Evolutionary conservation across 2,329 filamentous ascomycete species (phyloP).

Genomic region (Acephala macrosclerotiorum): DNA sequence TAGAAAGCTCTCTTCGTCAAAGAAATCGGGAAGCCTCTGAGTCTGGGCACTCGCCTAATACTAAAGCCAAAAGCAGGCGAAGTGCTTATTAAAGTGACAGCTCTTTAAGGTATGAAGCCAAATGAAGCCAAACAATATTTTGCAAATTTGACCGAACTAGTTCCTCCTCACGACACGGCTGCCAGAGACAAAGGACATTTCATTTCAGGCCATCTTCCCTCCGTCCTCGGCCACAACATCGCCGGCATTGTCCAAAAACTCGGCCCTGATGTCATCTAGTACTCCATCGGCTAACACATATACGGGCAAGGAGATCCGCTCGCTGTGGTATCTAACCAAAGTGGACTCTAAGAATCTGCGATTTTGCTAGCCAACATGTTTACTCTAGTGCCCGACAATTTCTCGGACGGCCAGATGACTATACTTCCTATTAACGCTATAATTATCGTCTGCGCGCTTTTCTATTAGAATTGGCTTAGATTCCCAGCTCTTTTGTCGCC

Average conservation of each 20-base stretch:
- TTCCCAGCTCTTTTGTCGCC: constrained; percentile 42
- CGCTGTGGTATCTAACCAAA: constrained; percentile 37
- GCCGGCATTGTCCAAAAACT: constrained; percentile 43
- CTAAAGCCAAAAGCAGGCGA: constrained; percentile 44
- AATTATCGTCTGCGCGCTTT: background rate
- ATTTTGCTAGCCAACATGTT: constrained; percentile 42
- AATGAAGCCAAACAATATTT: background rate
- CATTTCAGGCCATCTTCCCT: constrained; percentile 45
- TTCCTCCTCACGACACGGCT: constrained; percentile 38
- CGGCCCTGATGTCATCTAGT: background rate
- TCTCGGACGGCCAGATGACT: constrained; percentile 47
- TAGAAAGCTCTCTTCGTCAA: background rate
- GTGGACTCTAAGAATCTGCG: constrained; percentile 50
- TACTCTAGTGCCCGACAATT: constrained; percentile 44
- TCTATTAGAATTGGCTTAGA: constrained; percentile 29
- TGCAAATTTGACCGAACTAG: background rate
- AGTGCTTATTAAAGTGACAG: constrained; percentile 48
- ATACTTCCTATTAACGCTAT: constrained; percentile 45
- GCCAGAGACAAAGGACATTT: constrained; percentile 47
- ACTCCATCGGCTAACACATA: constrained; percentile 6
- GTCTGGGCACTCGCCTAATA: constrained; percentile 35
- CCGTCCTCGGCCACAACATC: constrained; percentile 46
- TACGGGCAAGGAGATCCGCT: background rate
- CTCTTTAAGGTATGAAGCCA: constrained; percentile 37
- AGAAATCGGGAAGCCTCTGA: constrained; percentile 37